Base-by-base conservation (phyloP, 2,329 filamentous ascomycete species). In the Endoconidiophora polonica region DNA sequence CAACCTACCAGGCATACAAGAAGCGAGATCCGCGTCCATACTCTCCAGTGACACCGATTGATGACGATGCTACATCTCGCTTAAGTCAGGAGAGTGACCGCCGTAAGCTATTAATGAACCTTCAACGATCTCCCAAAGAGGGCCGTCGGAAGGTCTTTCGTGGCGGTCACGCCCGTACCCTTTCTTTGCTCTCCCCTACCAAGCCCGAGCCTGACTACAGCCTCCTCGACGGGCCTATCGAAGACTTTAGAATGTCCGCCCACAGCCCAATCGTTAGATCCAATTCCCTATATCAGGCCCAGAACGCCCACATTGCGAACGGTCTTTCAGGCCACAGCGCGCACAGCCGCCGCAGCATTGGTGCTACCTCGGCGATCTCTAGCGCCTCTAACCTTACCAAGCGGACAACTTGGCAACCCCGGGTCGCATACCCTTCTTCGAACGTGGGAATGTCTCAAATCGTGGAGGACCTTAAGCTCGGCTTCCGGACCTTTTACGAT, bases 401-500 rank as follows among this genome's bases (percentile, higher is more conserved):
- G 60, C 71, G 74, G n/a, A 70, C 74, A 2, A 76, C 75, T 2
- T 79, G 75, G 75, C 70, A 75, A 24, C 72, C 74, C 40, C 69
- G 69, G 40, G 47, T 42, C 33, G 66, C 70, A 26, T 66, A 68
- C 26, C 68, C 67, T 39, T 40, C 52, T 12, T 41, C 50, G 41
- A 66, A 65, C 26, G 56, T 61, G 10, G 60, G 66, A 41, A 65
- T 77, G 53, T 87, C 87, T 61, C 85, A 91, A 63, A 81, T 94
- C 64, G 84, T 88, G 14, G 83, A 85, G 53, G 91, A 95, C 64
- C 79, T 98, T 63, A 86, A 81, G 61, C 78, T 91, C 47, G 90
- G 91, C 2, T 68, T 98, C 45, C 88, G 84, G 78, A 94, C 86
- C 1, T 98, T 98, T 64, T 79, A 94, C 53, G 91, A 96, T 62